Evolutionary conservation across 768 basidiomycete genomes (phyloP).

Genomic region (Ramaria sp.): DNA sequence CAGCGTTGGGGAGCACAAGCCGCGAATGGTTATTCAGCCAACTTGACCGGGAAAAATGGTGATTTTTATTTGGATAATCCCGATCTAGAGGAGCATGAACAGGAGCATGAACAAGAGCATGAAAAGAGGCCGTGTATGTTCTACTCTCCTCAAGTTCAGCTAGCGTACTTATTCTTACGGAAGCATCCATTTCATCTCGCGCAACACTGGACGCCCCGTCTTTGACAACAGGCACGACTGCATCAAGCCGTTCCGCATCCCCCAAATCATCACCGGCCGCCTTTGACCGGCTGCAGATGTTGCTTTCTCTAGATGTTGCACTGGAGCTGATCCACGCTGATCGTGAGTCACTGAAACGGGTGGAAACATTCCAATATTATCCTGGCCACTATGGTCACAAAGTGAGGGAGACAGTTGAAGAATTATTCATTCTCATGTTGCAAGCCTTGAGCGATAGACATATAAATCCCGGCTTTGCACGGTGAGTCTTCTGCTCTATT

Average conservation of each 20-base stretch:
- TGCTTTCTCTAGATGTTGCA: conserved; percentile 86
- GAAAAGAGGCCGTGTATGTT: background rate
- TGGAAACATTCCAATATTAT: conserved; percentile 83
- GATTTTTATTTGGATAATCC: conserved; percentile 6
- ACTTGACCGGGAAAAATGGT: background rate
- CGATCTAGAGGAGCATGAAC: background rate
- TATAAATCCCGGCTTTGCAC: conserved; percentile 65
- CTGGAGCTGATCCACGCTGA: conserved; percentile 89
- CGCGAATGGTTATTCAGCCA: conserved; percentile 5
- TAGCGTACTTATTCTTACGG: background rate
- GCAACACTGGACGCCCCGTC: background rate
- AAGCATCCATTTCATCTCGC: conserved; percentile 9
- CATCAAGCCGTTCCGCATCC: conserved; percentile 13
- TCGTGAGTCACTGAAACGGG: conserved; percentile 83
- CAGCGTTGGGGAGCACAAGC: conserved; percentile 51
- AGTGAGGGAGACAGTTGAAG: conserved; percentile 89
- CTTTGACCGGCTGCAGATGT: conserved; percentile 61
- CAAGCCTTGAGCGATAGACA: conserved; percentile 71
- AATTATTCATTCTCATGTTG: conserved; percentile 80
- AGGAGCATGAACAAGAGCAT: background rate
- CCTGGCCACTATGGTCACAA: conserved; percentile 80
- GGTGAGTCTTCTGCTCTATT: conserved; percentile 31
- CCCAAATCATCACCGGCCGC: conserved; percentile 12
- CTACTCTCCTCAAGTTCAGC: background rate
- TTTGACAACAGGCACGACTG: conserved; percentile 9